Base-by-base conservation (phyloP, 2,329 filamentous ascomycete species). In the Fusarium nisikadoi region DNA sequence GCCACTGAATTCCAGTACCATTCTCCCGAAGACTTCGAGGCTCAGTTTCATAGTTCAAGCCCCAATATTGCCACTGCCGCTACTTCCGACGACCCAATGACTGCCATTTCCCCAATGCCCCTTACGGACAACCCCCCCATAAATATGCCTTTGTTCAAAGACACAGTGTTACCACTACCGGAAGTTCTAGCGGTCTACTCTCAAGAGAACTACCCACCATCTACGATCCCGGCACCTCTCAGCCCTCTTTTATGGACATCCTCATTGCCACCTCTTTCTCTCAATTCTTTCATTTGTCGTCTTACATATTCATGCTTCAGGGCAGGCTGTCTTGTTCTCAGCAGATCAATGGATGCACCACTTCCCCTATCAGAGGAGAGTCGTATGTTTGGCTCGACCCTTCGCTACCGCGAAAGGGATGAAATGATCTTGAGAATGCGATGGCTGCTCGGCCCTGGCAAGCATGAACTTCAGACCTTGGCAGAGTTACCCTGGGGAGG, bases 301-400 rank as follows among this genome's bases (percentile, higher is more conserved):
- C 53, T 62, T 17, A 59, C 59, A 19, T 35, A 47, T n/a, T 35
- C 35, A 35, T 59, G 41, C 16, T 58, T 62, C 16, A 58, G 36
- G 2, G 17, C 23, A 1, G 59, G 59, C 16, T 46, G 54, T 4
- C 53, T 41, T 13, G 33, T 62, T 27, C 59, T 62, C 42, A 59
- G 19, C 16, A 29, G 31, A 29, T 59, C 53, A 1, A 39, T 31
- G 7, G 12, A 59, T 16, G 31, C 53, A 6, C 27, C 53, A 4
- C 7, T 47, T 2, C 41, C 42, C 1, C 23, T 46, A 4, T 27
- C 59, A 6, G 59, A 59, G 16, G 59, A 62, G 19, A 47, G 23
- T 14, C 59, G 42, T 3, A 62, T 62, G 23, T 62, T 62, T 42
- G 59, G 53, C 2, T 59, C 53, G 6, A 59, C 53, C 3, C 42